Percentiles rank a stretch among this genome's conserved stretches.
Conservation (phyloP, 345 rosid species). For the Eucalyptus globulus region DNA sequence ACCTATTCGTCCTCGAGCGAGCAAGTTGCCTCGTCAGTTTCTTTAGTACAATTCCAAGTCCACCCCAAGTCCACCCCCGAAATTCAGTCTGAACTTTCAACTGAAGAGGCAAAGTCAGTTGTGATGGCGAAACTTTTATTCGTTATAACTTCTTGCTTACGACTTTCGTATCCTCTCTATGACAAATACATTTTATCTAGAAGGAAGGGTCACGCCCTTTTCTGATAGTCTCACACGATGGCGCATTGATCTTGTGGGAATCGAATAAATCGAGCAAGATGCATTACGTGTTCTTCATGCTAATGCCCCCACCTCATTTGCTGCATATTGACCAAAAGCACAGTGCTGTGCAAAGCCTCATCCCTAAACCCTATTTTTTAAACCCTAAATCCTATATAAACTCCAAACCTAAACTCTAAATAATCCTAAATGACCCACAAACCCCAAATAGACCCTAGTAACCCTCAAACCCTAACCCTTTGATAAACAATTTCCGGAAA, state of each 20-base stretch:
- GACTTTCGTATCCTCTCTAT: not conserved
- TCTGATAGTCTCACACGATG: not conserved
- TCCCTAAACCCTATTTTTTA: not conserved
- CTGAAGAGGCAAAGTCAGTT: not conserved
- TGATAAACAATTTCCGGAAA: not conserved
- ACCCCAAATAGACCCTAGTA: not conserved
- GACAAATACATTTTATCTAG: not conserved
- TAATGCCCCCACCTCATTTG: not conserved
- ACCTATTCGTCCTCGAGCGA: not conserved
- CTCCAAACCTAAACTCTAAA: not conserved
- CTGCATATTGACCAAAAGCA: not conserved
- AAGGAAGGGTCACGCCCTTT: not conserved
- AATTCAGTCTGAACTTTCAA: not conserved
- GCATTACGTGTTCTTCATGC: not conserved
- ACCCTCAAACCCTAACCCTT: not conserved
- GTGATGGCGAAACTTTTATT: not conserved
- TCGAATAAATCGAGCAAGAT: not conserved
- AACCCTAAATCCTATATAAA: not conserved
- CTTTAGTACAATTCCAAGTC: not conserved
- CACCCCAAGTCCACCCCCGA: not conserved
- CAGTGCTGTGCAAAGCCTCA: not conserved
- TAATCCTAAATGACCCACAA: not conserved
- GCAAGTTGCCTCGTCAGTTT: not conserved
- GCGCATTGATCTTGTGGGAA: not conserved
- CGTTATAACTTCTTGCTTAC: not conserved